Evolutionary conservation across 2,329 filamentous ascomycete genomes (phyloP).

Genomic region (Daldinia sp.): DNA sequence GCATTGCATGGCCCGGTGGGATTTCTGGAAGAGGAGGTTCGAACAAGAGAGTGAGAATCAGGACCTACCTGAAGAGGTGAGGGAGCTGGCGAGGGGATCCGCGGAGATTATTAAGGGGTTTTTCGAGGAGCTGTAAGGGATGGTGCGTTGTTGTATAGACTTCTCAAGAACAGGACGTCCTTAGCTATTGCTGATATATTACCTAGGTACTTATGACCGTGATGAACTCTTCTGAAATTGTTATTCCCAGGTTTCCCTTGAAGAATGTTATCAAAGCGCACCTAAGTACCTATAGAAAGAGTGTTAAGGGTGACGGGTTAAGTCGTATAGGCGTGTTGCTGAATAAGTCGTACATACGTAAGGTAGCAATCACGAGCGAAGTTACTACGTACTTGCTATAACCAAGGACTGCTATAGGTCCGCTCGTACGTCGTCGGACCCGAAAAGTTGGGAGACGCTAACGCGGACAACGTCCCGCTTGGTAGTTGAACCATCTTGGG

Average conservation of each 20-base stretch:
- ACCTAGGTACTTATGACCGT: background rate
- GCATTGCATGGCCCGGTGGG: slow-evolving; percentile 20
- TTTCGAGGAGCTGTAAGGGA: background rate
- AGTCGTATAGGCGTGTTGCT: background rate
- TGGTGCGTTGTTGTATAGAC: too few species aligned
- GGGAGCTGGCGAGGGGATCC: slow-evolving; percentile 21
- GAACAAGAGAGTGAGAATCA: slow-evolving; percentile 27
- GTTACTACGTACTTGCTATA: background rate
- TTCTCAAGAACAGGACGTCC: too few species aligned
- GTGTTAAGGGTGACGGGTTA: too few species aligned
- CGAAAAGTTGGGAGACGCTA: background rate
- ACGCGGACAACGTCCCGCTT: background rate
- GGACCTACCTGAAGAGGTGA: slow-evolving; percentile 21
- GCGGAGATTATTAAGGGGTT: slow-evolving; percentile 18
- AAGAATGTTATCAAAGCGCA: background rate
- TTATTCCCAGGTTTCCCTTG: too few species aligned
- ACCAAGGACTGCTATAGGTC: background rate
- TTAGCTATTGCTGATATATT: background rate
- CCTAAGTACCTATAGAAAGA: too few species aligned
- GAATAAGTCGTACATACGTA: background rate
- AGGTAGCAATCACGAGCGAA: background rate
- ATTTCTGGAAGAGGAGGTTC: slow-evolving; percentile 26
- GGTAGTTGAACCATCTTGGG: background rate
- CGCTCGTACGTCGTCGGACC: background rate
- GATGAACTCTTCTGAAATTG: background rate